phyloP scores from a whole-genome alignment of 257 asterid species.

The Solanum gracilifrons region DNA sequence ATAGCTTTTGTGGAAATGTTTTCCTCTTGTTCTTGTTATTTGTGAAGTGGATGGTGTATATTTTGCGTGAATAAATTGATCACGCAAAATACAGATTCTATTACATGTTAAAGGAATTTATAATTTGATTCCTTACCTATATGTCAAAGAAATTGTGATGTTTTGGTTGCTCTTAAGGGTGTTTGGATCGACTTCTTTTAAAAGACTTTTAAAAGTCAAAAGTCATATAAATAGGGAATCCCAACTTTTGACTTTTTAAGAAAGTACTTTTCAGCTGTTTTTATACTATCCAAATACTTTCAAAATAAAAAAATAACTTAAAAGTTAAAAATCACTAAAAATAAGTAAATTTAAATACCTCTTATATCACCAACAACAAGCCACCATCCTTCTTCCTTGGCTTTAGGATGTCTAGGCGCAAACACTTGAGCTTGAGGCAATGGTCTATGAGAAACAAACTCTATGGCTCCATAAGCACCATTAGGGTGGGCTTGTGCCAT shows the following conservation, averaged over 20 bases:
- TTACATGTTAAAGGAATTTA: background rate
- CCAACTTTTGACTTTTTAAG: no score
- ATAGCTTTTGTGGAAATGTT: background rate
- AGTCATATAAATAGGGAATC: no score
- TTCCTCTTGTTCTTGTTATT: background rate
- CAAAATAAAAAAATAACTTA: no score
- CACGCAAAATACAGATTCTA: background rate
- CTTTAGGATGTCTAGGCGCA: background rate
- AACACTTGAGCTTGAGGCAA: background rate
- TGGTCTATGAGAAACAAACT: background rate
- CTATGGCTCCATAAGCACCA: background rate
- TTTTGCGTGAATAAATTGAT: background rate
- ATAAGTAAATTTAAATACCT: no score
- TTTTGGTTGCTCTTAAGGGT: background rate
- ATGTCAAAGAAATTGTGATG: background rate
- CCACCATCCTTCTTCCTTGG: background rate
- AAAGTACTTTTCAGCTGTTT: no score
- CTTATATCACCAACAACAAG: background rate
- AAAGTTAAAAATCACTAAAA: no score
- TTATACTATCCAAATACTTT: no score
- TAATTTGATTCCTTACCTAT: background rate
- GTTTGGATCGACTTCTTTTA: no score
- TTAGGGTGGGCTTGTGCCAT: background rate
- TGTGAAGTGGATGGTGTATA: conserved; percentile 1
- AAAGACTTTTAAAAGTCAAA: no score